Evolutionary conservation across 768 basidiomycete species (phyloP).

Genomic region (Gloeophyllum trabeum): DNA sequence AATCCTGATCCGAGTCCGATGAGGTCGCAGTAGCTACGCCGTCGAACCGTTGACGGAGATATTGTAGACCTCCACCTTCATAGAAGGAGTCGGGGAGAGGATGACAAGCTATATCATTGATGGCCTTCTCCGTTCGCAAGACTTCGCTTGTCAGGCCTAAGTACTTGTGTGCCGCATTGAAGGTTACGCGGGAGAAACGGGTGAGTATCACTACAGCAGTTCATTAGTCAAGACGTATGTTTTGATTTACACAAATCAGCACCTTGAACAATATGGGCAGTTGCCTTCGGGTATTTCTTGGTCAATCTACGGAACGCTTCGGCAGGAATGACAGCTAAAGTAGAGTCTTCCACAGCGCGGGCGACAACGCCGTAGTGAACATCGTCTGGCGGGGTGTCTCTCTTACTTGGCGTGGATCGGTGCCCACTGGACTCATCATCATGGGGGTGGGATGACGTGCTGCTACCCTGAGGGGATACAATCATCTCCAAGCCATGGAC

Average conservation of each 20-base stretch:
- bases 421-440: neutral
- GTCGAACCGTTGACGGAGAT: slow-evolving; percentile 86
- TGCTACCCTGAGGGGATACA: too few species aligned
- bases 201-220: slow-evolving; percentile 66
- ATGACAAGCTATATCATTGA: slow-evolving; percentile 95
- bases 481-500: slow-evolving; percentile 36
- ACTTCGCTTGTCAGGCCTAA: slow-evolving; percentile 92
- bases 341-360: slow-evolving; percentile 89
- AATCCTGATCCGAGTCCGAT: slow-evolving; percentile 43
- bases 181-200: slow-evolving; percentile 92
- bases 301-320: slow-evolving; percentile 92
- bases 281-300: slow-evolving; percentile 94
- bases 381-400: slow-evolving; percentile 2
- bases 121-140: slow-evolving; percentile 90
- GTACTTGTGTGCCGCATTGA: slow-evolving; percentile 94
- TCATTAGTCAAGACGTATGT: slow-evolving; percentile 3
- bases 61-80: slow-evolving; percentile 81
- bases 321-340: slow-evolving; percentile 96
- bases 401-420: neutral
- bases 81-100: slow-evolving; percentile 89
- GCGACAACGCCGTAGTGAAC: slow-evolving; percentile 56
- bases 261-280: slow-evolving; percentile 95
- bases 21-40: slow-evolving; percentile 27
- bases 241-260: slow-evolving; percentile 4
- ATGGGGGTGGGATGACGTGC: slow-evolving; percentile 10